Evolutionary conservation across 495 filamentous ascomycete species (phyloP).

Genomic region (Endocarpon pusillum): DNA sequence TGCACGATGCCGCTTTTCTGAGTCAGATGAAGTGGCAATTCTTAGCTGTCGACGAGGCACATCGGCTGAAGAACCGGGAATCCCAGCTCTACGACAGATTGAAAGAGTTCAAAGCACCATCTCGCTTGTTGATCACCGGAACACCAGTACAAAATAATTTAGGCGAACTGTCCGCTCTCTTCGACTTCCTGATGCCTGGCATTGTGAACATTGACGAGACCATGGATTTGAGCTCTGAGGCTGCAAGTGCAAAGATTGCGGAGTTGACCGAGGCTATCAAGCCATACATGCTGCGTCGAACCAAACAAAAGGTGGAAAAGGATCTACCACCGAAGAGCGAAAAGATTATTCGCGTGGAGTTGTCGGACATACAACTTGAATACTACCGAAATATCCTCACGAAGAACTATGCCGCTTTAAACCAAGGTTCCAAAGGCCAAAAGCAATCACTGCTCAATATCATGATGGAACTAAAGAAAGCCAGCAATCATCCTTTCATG

Average conservation of each 20-base stretch:
- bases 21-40: slow-evolving; percentile 92
- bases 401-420: slow-evolving; percentile 86
- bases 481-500: slow-evolving; percentile 97
- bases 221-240: slow-evolving; percentile 58
- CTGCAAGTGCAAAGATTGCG: slow-evolving; percentile 48
- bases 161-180: slow-evolving; percentile 73
- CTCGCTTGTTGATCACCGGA: slow-evolving; percentile 83
- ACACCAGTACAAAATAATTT: slow-evolving; percentile 96
- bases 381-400: slow-evolving; percentile 99
- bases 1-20: slow-evolving; percentile 61
- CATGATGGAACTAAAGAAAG: slow-evolving; percentile 99
- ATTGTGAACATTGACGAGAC: slow-evolving; percentile 73
- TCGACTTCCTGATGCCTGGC: slow-evolving; percentile 92
- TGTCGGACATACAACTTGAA: slow-evolving; percentile 88
- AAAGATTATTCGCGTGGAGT: slow-evolving; percentile 93
- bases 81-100: slow-evolving; percentile 80
- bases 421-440: slow-evolving; percentile 68
- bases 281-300: slow-evolving; percentile 88
- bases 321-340: slow-evolving; percentile 93
- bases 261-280: slow-evolving; percentile 61
- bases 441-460: slow-evolving; percentile 96
- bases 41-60: slow-evolving; percentile 88
- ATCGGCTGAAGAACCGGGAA: slow-evolving; percentile 90
- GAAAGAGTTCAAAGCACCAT: slow-evolving; percentile 66
- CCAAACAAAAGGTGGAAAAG: slow-evolving; percentile 91